Conservation (phyloP, 2,329 filamentous ascomycete genomes). For the Aspergillus costaricaensis region DNA sequence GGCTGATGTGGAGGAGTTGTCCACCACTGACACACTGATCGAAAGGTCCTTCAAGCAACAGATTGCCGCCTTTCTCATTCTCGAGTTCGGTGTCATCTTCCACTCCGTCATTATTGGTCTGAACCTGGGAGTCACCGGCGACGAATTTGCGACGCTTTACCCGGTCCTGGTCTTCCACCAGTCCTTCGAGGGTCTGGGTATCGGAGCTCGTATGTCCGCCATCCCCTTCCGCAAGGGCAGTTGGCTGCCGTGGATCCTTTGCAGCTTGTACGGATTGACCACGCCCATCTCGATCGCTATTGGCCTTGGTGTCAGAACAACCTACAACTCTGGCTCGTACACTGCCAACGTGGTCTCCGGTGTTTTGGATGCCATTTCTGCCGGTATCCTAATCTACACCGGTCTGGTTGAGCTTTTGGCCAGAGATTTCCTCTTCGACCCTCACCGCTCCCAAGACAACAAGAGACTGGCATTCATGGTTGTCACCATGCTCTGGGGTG, state of each 20-base stretch:
- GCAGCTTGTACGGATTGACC: constrained; percentile 14
- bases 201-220: constrained; percentile 61
- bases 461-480: constrained; percentile 47
- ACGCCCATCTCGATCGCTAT: constrained; percentile 18
- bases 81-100: constrained; percentile 65
- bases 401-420: constrained; percentile 16
- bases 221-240: constrained; percentile 52
- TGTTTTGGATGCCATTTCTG: constrained; percentile 14
- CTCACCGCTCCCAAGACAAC: constrained; percentile 14
- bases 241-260: constrained; percentile 15
- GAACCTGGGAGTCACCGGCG: constrained; percentile 60
- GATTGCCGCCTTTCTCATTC: constrained; percentile 46
- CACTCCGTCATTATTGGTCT: constrained; percentile 66
- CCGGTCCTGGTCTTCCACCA: constrained; percentile 66
- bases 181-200: constrained; percentile 64
- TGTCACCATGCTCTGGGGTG: constrained; percentile 42
- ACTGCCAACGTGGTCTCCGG: constrained; percentile 13
- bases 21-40: neutral
- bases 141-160: constrained; percentile 60
- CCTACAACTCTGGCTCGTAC: constrained; percentile 14
- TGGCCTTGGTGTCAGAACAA: constrained; percentile 13
- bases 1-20: constrained; percentile 6
- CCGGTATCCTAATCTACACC: constrained; percentile 16
- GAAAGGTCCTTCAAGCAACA: constrained; percentile 40
- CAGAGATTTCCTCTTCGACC: constrained; percentile 17